Evolutionary conservation across 345 rosid species (phyloP).

Genomic region (Linum lewisii): DNA sequence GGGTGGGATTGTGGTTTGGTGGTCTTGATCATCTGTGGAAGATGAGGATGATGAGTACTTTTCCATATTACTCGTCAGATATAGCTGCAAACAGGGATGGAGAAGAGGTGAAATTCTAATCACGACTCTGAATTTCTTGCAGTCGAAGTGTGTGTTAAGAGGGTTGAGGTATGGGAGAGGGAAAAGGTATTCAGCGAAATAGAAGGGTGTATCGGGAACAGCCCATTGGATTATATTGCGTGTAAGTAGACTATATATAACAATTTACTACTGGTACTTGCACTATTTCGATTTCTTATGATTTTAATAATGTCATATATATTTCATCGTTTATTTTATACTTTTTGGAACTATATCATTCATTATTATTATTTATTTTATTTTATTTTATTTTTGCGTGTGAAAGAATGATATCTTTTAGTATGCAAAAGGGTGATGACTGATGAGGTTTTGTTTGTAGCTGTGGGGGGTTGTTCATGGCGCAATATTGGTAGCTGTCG

Average conservation of each 20-base stretch:
- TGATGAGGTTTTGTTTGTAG: not conserved
- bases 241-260: slow-evolving; percentile 13
- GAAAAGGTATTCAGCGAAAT: slow-evolving; percentile 1
- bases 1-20: not conserved
- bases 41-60: slow-evolving; percentile 22
- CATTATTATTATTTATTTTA: too few species aligned
- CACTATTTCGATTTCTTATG: too few species aligned
- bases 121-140: too few species aligned
- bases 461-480: not conserved
- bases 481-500: not conserved
- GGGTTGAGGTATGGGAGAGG: slow-evolving; percentile 5
- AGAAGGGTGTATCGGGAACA: slow-evolving; percentile 31
- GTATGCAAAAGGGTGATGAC: not conserved
- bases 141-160: slow-evolving; percentile 15
- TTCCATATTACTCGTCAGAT: slow-evolving; percentile 25
- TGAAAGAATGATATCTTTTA: not conserved
- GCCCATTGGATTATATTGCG: slow-evolving; percentile 7
- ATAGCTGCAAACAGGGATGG: slow-evolving; percentile 25
- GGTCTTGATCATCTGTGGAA: slow-evolving; percentile 28
- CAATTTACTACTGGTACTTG: slow-evolving; percentile 6
- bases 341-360: too few species aligned
- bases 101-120: slow-evolving; percentile 16
- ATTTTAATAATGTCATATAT: too few species aligned
- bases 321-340: too few species aligned
- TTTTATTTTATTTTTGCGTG: too few species aligned